phyloP scores from a whole-genome alignment of 2,329 filamentous ascomycete species.

The Xylariaceae sp. region DNA sequence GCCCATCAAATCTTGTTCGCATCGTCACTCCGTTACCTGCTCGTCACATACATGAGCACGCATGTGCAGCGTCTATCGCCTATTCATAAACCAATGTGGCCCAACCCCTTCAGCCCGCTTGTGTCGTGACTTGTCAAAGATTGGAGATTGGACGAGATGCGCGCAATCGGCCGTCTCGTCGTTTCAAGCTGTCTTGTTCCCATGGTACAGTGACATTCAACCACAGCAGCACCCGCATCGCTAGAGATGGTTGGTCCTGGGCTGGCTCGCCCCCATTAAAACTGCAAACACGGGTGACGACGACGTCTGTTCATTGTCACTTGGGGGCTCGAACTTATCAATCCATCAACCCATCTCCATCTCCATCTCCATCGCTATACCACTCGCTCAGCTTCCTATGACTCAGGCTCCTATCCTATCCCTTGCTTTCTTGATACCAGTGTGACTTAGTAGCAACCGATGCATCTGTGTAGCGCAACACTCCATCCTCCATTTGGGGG shows the following conservation, averaged over 20 bases:
- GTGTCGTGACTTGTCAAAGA: not conserved
- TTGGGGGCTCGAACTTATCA: conserved; percentile 4
- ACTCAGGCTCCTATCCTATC: too few species aligned
- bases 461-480: not conserved
- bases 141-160: not conserved
- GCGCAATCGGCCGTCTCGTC: not conserved
- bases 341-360: not conserved
- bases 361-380: not conserved
- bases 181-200: conserved; percentile 8
- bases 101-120: not conserved
- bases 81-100: too few species aligned
- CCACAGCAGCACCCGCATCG: not conserved
- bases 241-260: conserved; percentile 4
- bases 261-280: conserved; percentile 12
- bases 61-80: too few species aligned
- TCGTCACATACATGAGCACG: too few species aligned
- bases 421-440: not conserved
- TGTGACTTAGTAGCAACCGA: conserved; percentile 1
- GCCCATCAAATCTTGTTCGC: too few species aligned
- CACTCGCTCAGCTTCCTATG: not conserved
- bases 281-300: not conserved
- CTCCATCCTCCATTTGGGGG: conserved; percentile 12
- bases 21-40: too few species aligned
- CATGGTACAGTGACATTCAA: not conserved
- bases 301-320: not conserved